phyloP scores from a whole-genome alignment of 176 grass and related monocot genomes.

The Pontederia crassipes region DNA sequence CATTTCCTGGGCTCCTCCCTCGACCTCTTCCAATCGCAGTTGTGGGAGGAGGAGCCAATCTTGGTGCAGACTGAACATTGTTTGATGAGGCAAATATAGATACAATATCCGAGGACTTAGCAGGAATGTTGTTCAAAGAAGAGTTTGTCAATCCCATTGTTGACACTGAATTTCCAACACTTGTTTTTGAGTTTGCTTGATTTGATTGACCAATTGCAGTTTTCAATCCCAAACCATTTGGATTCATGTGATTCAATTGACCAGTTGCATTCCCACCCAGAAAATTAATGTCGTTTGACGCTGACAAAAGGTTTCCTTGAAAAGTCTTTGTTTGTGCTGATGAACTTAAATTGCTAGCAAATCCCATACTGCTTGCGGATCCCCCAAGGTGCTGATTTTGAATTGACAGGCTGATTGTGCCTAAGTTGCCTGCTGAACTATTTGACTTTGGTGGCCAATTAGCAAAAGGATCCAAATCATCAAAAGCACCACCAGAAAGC shows the following conservation, averaged over 20 bases:
- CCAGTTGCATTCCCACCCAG: constrained; percentile 33
- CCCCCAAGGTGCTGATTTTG: constrained; percentile 35
- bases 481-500: constrained; percentile 28
- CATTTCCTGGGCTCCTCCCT: constrained; percentile 81
- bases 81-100: constrained; percentile 26
- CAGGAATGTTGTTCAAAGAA: constrained; percentile 23
- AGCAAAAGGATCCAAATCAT: constrained; percentile 92
- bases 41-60: constrained; percentile 71
- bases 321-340: constrained; percentile 41
- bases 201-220: constrained; percentile 24
- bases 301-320: constrained; percentile 31
- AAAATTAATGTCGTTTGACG: constrained; percentile 24
- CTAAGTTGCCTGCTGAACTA: constrained; percentile 25
- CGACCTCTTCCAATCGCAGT: constrained; percentile 77
- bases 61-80: constrained; percentile 34
- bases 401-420: constrained; percentile 14
- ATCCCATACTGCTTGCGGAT: constrained; percentile 25
- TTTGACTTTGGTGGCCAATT: constrained; percentile 76
- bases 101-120: constrained; percentile 40
- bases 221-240: not conserved
- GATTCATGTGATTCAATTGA: not conserved
- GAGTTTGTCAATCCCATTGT: constrained; percentile 26
- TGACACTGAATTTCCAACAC: constrained; percentile 27
- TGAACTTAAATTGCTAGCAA: constrained; percentile 31
- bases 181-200: constrained; percentile 29